These are phyloP conservation scores for Cochlearia excelsa DNA, from an alignment of 345 rosid species.

Conservation along the genomic window DNA sequence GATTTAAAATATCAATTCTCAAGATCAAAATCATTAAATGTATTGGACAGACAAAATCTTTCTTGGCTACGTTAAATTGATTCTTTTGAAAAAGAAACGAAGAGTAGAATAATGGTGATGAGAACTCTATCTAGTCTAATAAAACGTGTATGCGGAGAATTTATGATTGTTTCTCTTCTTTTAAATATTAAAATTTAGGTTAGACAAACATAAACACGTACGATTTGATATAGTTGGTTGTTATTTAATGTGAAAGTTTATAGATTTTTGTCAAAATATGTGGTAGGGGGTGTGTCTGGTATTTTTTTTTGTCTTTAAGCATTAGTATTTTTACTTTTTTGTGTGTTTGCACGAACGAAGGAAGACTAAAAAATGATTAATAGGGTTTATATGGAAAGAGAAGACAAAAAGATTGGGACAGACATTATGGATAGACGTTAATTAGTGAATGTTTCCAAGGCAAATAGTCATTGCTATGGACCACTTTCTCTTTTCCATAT, in stretches of 20 bases:
- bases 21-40: slow-evolving; percentile 21
- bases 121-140: neutral
- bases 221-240: slow-evolving; percentile 8
- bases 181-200: neutral
- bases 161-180: slow-evolving; percentile 6
- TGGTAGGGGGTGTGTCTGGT: slow-evolving; percentile 8
- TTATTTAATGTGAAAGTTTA: slow-evolving; percentile 23
- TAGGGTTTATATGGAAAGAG: slow-evolving; percentile 10
- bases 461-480: slow-evolving; percentile 24
- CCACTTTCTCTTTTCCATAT: slow-evolving; percentile 23
- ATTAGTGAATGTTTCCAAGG: slow-evolving; percentile 34
- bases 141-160: slow-evolving; percentile 1
- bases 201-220: neutral
- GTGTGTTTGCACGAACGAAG: slow-evolving; percentile 25
- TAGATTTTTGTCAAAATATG: neutral
- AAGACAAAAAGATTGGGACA: slow-evolving; percentile 35
- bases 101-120: slow-evolving; percentile 13
- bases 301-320: slow-evolving; percentile 20
- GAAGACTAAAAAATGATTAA: slow-evolving; percentile 23
- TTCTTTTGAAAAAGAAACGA: slow-evolving; percentile 22
- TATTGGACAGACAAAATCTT: slow-evolving; percentile 27
- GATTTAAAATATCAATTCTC: slow-evolving; percentile 11
- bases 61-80: slow-evolving; percentile 28
- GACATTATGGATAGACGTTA: slow-evolving; percentile 34
- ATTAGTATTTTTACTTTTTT: slow-evolving; percentile 7